These are phyloP conservation scores for Aspergillus fischeri DNA, from an alignment of 2,329 filamentous ascomycete species.

Conservation along the genomic window DNA sequence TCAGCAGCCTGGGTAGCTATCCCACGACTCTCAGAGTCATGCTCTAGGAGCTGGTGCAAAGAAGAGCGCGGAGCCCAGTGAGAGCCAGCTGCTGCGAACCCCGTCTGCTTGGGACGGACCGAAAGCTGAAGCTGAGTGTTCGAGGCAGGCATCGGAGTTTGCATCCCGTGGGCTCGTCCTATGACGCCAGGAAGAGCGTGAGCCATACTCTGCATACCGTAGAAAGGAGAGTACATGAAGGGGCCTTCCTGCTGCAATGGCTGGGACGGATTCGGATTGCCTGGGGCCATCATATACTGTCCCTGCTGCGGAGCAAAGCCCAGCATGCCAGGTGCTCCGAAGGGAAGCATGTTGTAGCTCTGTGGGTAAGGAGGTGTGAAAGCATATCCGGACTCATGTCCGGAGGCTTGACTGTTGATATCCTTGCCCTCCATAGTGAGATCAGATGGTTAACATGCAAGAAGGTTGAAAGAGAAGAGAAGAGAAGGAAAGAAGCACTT, in stretches of 20 bases:
- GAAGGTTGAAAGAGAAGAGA: not conserved
- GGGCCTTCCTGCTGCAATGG: not conserved
- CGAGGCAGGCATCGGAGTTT: not conserved
- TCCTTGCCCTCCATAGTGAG: slow-evolving; percentile 1
- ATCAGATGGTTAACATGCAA: not conserved
- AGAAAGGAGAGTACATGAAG: not conserved
- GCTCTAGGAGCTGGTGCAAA: slow-evolving; percentile 1
- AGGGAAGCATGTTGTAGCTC: not conserved
- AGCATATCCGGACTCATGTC: not conserved
- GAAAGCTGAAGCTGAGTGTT: slow-evolving; percentile 1
- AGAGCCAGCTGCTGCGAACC: not conserved
- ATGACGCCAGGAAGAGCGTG: not conserved
- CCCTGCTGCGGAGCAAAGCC: not conserved
- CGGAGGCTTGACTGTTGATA: not conserved
- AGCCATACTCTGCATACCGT: not conserved
- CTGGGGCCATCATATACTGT: not conserved
- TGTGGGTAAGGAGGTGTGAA: not conserved
- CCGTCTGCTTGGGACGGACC: not conserved
- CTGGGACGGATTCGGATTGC: not conserved
- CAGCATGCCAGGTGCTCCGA: not conserved
- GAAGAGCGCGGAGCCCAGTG: not conserved
- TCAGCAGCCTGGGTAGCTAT: not conserved
- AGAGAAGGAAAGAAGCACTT: not conserved
- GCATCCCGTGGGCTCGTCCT: not conserved
- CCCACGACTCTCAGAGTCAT: slow-evolving; percentile 1